phyloP scores from a whole-genome alignment of 2,329 filamentous ascomycete genomes.

The Epichloe elymi region DNA sequence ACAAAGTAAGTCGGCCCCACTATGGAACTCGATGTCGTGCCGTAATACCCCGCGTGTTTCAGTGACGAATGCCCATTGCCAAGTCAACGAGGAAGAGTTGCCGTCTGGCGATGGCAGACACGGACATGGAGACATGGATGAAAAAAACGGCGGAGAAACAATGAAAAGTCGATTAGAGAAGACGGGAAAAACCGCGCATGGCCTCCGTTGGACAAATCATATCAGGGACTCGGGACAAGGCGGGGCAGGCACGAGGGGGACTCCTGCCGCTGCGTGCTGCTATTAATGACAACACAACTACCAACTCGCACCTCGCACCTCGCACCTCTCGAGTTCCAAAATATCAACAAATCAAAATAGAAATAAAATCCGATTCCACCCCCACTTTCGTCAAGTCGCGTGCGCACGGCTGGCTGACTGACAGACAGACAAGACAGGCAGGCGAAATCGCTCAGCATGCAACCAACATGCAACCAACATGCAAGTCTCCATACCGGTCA shows the following conservation, averaged over 20 bases:
- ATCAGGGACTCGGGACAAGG: background rate
- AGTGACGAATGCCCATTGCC: constrained; percentile 13
- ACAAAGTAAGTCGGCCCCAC: background rate
- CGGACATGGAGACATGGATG: background rate
- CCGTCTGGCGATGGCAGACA: background rate
- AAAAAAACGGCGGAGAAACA: background rate
- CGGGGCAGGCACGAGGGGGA: no score
- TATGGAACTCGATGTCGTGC: background rate
- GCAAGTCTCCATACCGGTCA: background rate
- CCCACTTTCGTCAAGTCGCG: background rate
- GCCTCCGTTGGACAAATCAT: background rate
- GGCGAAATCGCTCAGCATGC: no score
- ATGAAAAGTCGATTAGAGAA: background rate
- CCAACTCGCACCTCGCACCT: no score
- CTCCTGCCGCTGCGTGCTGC: no score
- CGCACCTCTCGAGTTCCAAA: no score
- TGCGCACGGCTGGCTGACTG: background rate
- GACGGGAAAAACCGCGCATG: no score
- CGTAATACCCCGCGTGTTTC: constrained; percentile 10
- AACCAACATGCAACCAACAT: background rate
- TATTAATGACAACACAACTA: no score
- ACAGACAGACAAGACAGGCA: no score
- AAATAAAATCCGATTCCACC: background rate
- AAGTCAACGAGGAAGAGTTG: constrained; percentile 9
- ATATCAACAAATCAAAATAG: background rate